Evolutionary conservation across 2,329 filamentous ascomycete species (phyloP), one percentile per base, ranked within the genome.

Genomic region (Elsinoe ampelina): DNA sequence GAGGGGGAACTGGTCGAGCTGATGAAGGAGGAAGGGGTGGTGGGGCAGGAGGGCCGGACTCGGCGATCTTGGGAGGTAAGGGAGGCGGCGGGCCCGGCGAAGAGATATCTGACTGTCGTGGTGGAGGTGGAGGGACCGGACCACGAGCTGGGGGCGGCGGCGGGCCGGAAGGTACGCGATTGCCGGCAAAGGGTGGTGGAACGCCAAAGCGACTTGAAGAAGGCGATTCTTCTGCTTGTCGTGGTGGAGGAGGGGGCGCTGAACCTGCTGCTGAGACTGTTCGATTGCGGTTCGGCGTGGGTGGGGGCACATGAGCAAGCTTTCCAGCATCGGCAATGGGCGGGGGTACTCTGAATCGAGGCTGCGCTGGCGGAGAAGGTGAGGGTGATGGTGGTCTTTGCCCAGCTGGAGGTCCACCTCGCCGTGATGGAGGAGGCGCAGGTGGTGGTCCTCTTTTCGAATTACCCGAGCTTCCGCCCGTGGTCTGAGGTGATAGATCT

Each of bases 281-380:
- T 52, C 68, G 61, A 6, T 82, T 83, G 70, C 89, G 88, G 3
- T 84, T 80, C 20, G 71, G 72, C 32, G 70, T 65, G 11, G 75
- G 67, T 17, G 75, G 76, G 20, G 70, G 71, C 57, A 76, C 73
- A 60, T 84, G 78, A 2, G 86, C 89, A 67, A 83, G 93, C 71
- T 89, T 95, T 36, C 93, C 93, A 58, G 93, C 93, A 70, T 95
- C 91, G 57, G 89, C 83, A 59, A 97, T 73, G 2, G 92, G 88
- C 34, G 93, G 93, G 45, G 93, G 93, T 7, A 89, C 92, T 62
- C 84, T 80, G 74, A 95, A 97, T 64, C 79, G 80, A 7, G 82
- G 82, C 54, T 84, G 80, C 19, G 89, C 85, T 30, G 85, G 80
- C n/a, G 87, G 82, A 36, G 74, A 73, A 70, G 70, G 80, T 75